These are phyloP conservation scores for Hypomyces rosellus DNA, from an alignment of 2,329 filamentous ascomycete genomes.

Conservation along the genomic window DNA sequence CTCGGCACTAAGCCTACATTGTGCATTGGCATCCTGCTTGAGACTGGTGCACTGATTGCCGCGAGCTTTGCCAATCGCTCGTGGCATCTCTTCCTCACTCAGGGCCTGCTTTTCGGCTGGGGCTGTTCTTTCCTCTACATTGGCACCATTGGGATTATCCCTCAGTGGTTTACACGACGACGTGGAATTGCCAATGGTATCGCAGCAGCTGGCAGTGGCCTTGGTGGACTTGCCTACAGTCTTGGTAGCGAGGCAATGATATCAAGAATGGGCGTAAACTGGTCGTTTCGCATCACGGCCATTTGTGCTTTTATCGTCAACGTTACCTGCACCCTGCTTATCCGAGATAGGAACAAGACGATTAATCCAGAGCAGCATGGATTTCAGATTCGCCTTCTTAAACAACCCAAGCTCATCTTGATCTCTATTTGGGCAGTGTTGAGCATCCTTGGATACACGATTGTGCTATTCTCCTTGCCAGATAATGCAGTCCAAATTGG, in stretches of 20 bases:
- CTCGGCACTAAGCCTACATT: constrained; percentile 33
- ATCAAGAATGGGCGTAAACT: constrained; percentile 42
- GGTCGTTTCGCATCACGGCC: constrained; percentile 47
- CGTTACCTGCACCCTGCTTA: constrained; percentile 46
- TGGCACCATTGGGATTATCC: constrained; percentile 46
- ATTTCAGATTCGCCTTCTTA: constrained; percentile 17
- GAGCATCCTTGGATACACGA: constrained; percentile 59
- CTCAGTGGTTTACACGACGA: constrained; percentile 55
- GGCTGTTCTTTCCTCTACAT: constrained; percentile 58
- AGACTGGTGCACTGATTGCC: constrained; percentile 43
- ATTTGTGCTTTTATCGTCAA: constrained; percentile 49
- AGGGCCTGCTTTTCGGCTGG: constrained; percentile 54
- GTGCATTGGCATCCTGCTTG: constrained; percentile 47
- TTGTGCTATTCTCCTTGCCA: constrained; percentile 57
- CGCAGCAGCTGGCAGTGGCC: constrained; percentile 45
- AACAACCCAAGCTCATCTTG: constrained; percentile 47
- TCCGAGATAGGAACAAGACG: constrained; percentile 41
- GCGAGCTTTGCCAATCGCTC: constrained; percentile 46
- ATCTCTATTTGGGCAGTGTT: constrained; percentile 54
- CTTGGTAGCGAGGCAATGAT: constrained; percentile 41
- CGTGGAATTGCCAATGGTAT: constrained; percentile 54
- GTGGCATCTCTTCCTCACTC: constrained; percentile 56
- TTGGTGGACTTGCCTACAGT: constrained; percentile 21
- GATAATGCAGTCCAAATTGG: constrained; percentile 56
- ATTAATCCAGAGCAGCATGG: not conserved